Evolutionary conservation across 73 alveolate species (phyloP), one percentile per base, ranked within the genome.

Genomic region (Stentor roeselii): DNA sequence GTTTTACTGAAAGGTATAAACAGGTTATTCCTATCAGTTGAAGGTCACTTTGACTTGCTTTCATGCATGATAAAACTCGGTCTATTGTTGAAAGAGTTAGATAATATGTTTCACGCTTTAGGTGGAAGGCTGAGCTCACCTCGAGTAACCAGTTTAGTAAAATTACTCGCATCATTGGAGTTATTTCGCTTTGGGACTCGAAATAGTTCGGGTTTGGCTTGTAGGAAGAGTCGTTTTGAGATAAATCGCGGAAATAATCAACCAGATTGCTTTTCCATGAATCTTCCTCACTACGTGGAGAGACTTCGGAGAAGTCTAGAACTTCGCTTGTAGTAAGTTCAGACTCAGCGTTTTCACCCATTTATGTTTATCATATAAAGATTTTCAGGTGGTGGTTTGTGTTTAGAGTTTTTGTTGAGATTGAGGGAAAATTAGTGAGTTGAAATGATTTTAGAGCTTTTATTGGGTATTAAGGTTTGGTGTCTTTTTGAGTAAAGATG

Each of bases 101-200:
- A 88, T 93, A 93, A 90, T 89, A 93, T 3, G 99, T 97, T 77
- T 95, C 97, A 60, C 98, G 83, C 76, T 87, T 87, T 78, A 97
- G 89, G 3, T 88, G 92, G 78, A 96, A 96, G 82, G 91, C 97
- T 42, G 89, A 90, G 42, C 97, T 88, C 36, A 97, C 99, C 87
- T 97, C 99, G 97, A 95, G 92, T 95, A 97, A 91, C 99, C 99
- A 97, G 88, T 97, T 99, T 37, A 97, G 67, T 60, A 97, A 89
- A 58, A 97, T 89, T 32, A 94, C 92, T 75, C 99, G 88, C 98
- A 95, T 97, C 39, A 76, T 89, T 75, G 88, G 83, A 74, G 87
- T 85, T 60, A 97, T 87, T 39, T 94, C 90, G 3, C 61, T 39
- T 59, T 91, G 76, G 39, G 75, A 58, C 39, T 76, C 35, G 75